Base-by-base conservation (phyloP, 176 grass and related monocot genomes). In the Phoenix roebelenii region DNA sequence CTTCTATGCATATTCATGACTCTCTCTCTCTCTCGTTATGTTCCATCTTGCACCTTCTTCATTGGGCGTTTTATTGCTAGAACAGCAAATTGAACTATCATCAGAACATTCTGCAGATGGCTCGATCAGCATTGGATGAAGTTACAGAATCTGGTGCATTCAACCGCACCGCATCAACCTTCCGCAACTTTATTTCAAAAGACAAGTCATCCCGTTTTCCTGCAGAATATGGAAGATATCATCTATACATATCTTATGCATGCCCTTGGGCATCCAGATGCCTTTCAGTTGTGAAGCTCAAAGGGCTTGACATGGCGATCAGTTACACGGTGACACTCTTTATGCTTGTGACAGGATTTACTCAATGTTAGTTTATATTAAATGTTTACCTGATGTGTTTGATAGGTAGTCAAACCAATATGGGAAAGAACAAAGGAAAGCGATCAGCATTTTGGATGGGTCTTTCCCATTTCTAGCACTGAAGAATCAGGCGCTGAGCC, bases 181-280 rank as follows among this genome's bases (percentile, higher is more conserved):
- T 97, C 69, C 83, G 87, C 64, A 80, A 83, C 80, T 90, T 66
- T 53, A 73, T 97, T 25, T 90, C 84, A 0, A 82, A 72, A 25
- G 92, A 90, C 25, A 66, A 70, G 71, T 49, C 71, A 14, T 68
- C 91, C 30, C 81, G 57, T 28, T 97, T 90, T 77, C 81, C 81
- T 6, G 75, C 87, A 54, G 83, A 80, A 80, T 16, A 78, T 9
- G 92, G 78, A 5, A 61, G 92, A 68, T 97, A 96, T 83, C 86
- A 97, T 71, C 77, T 97, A 44, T 97, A 96, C 57, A 85, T 97
- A 65, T 97, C 92, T 51, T 97, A 90, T 80, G 83, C 83, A 22
- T 97, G 92, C 67, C 92, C 92, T 25, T 97, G 87, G 92, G 92
- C 92, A 35, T 97, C 80, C 67, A 64, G 86, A 52, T 96, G 86